Percentiles rank a stretch among this genome's conserved stretches.
These are phyloP conservation scores for Dothiorella sarmentorum DNA, from an alignment of 2,329 filamentous ascomycete genomes.

Conservation along the genomic window DNA sequence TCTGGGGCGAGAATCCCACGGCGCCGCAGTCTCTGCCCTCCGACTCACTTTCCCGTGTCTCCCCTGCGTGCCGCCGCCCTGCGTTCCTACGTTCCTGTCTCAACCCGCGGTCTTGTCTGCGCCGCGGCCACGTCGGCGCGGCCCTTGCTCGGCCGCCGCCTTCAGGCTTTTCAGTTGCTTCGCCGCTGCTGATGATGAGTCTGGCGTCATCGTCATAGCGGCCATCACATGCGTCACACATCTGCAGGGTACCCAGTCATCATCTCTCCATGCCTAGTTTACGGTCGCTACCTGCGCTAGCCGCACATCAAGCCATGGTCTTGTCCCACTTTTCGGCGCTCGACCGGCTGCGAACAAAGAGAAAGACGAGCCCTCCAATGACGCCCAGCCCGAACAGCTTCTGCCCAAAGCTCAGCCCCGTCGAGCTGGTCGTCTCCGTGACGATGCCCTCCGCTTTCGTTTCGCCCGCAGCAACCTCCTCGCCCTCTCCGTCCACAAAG, in stretches of 20 bases:
- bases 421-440: slow-evolving; percentile 12
- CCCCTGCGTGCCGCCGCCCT: no score
- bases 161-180: no score
- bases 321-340: slow-evolving; percentile 28
- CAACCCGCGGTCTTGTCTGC: slow-evolving; percentile 1
- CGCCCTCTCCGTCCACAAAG: slow-evolving; percentile 35
- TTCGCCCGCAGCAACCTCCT: slow-evolving; percentile 15
- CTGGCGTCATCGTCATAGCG: slow-evolving; percentile 3
- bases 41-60: not conserved
- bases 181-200: not conserved
- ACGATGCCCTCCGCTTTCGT: not conserved
- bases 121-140: no score
- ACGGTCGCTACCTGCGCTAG: slow-evolving; percentile 10
- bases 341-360: slow-evolving; percentile 38
- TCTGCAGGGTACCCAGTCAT: slow-evolving; percentile 4
- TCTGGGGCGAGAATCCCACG: slow-evolving; percentile 4
- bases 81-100: not conserved
- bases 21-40: not conserved
- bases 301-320: slow-evolving; percentile 33
- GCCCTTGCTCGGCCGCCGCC: slow-evolving; percentile 10
- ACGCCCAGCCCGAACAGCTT: slow-evolving; percentile 46
- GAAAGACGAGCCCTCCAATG: slow-evolving; percentile 41
- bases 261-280: not conserved
- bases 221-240: not conserved
- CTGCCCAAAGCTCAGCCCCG: slow-evolving; percentile 41